Percentiles rank a stretch among this genome's conserved stretches.
Conservation (phyloP, 805 yeast genomes). For the Metschnikowia reukaufii region DNA sequence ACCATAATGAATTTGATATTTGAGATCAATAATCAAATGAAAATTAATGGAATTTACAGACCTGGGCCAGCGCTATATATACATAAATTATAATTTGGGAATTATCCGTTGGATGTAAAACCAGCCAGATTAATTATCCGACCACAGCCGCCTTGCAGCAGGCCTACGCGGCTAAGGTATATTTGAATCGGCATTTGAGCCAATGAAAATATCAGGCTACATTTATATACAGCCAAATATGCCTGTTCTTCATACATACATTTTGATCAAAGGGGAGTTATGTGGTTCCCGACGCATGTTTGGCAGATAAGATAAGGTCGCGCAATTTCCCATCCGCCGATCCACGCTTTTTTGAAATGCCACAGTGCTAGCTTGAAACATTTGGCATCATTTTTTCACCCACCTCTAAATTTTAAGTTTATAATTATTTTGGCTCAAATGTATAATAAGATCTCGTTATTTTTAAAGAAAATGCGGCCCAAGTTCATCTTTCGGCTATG, state of each 20-base stretch:
- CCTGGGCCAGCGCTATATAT: neutral
- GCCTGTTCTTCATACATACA: neutral
- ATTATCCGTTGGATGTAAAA: neutral
- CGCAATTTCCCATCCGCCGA: neutral
- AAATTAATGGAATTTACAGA: neutral
- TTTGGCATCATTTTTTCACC: too few species aligned
- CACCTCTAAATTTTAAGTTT: too few species aligned
- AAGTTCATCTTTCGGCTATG: too few species aligned
- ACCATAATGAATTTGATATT: neutral
- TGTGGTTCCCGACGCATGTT: neutral
- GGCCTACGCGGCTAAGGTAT: neutral
- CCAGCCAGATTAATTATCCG: neutral
- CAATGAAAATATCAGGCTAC: neutral
- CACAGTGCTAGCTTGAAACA: neutral
- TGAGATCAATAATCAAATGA: neutral
- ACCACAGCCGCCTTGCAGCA: neutral
- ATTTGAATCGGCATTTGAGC: neutral
- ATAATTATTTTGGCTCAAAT: too few species aligned
- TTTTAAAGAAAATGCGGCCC: too few species aligned
- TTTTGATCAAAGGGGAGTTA: neutral
- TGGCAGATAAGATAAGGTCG: slow-evolving; percentile 2
- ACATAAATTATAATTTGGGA: neutral
- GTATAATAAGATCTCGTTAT: too few species aligned
- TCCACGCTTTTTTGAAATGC: neutral
- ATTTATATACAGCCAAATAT: neutral